These are phyloP conservation scores for Kokia cookei DNA, from an alignment of 441 rosid genomes.

Conservation along the genomic window DNA sequence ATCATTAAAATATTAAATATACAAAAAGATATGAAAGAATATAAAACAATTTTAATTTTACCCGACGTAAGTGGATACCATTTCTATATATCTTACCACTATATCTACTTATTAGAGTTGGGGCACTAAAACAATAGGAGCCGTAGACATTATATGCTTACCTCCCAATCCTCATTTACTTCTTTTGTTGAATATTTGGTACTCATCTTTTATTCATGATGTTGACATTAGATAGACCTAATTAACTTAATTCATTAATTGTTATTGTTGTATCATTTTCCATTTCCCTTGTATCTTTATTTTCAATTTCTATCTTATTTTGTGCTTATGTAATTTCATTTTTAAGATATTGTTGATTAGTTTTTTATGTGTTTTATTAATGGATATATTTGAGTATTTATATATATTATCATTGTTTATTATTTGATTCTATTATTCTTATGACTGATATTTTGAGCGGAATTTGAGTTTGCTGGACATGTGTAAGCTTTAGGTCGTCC, in stretches of 20 bases:
- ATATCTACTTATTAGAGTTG: neutral
- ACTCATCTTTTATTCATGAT: constrained; percentile 28
- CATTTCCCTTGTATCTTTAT: neutral
- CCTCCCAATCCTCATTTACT: constrained; percentile 23
- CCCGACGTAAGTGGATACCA: neutral
- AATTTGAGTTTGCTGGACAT: too few relatives aligned
- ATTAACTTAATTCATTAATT: neutral
- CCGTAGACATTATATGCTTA: constrained; percentile 8
- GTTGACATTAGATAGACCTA: constrained; percentile 21
- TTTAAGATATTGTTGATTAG: neutral
- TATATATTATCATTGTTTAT: too few relatives aligned
- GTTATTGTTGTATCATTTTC: neutral
- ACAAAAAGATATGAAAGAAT: too few relatives aligned
- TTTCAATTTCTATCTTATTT: neutral
- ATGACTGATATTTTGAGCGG: too few relatives aligned
- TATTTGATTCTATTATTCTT: too few relatives aligned
- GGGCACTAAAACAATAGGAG: neutral
- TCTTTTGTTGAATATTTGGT: constrained; percentile 26
- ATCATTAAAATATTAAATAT: too few relatives aligned
- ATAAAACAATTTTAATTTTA: too few relatives aligned
- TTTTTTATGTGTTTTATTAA: too few relatives aligned
- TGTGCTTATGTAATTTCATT: neutral
- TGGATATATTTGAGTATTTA: too few relatives aligned
- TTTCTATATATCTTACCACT: too few relatives aligned
- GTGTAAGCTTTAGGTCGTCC: too few relatives aligned